Evolutionary conservation across 2,329 filamentous ascomycete species (phyloP).

Genomic region (Phialophora verrucosa): DNA sequence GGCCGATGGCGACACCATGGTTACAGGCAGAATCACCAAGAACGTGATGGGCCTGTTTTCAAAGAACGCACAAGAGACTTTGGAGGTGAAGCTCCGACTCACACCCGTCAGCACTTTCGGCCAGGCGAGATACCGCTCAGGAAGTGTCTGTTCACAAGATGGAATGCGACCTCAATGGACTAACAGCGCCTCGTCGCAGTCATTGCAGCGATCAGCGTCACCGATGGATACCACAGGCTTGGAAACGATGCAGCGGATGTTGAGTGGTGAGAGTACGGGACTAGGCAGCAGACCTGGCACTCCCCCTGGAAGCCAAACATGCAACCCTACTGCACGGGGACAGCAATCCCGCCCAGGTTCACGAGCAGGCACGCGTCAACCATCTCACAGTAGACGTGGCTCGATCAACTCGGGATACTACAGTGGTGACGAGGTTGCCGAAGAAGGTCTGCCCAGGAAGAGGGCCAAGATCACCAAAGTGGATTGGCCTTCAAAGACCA

Average conservation of each 20-base stretch:
- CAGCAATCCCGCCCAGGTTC: constrained; percentile 36
- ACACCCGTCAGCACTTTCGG: constrained; percentile 67
- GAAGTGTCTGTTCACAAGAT: constrained; percentile 38
- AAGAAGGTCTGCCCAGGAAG: constrained; percentile 70
- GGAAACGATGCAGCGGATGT: constrained; percentile 52
- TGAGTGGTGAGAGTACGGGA: constrained; percentile 47
- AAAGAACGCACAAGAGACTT: constrained; percentile 78
- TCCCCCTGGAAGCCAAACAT: constrained; percentile 26
- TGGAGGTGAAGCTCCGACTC: constrained; percentile 91
- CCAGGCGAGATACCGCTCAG: constrained; percentile 35
- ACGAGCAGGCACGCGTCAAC: constrained; percentile 31
- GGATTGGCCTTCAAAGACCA: constrained; percentile 71
- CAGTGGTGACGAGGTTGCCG: constrained; percentile 69
- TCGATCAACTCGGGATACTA: constrained; percentile 64
- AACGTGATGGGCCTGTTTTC: constrained; percentile 84
- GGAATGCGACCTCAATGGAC: constrained; percentile 34
- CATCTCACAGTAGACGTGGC: constrained; percentile 52
- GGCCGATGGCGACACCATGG: constrained; percentile 55
- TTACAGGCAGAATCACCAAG: constrained; percentile 88
- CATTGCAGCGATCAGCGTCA: constrained; percentile 43
- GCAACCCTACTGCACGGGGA: constrained; percentile 26
- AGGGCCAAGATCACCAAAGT: constrained; percentile 77
- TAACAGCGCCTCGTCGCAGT: constrained; percentile 25
- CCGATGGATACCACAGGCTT: constrained; percentile 51
- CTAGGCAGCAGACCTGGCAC: constrained; percentile 38